Conservation (phyloP, 2,329 filamentous ascomycete genomes). For the Diaporthe caulivora region DNA sequence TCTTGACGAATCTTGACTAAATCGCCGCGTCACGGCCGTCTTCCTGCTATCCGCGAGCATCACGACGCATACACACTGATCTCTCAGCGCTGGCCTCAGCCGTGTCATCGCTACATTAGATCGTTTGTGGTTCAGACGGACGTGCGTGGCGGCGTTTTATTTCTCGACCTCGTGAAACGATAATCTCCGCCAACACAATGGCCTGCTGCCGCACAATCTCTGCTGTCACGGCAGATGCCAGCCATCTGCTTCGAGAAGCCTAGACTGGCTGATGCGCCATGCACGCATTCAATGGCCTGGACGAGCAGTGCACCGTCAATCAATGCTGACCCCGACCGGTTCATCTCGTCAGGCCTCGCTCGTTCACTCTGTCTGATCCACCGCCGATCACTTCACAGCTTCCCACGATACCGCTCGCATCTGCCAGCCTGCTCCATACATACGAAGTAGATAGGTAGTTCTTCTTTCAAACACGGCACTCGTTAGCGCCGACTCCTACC, state of each 20-base stretch:
- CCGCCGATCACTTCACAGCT: constrained; percentile 22
- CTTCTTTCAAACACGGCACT: constrained; percentile 28
- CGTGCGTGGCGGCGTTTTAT: constrained; percentile 22
- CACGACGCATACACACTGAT: constrained; percentile 12
- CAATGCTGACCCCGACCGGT: constrained; percentile 3
- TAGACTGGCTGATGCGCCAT: constrained; percentile 2
- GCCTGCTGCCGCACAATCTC: constrained; percentile 16
- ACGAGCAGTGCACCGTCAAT: not conserved
- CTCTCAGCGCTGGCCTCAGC: constrained; percentile 29
- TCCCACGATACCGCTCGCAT: constrained; percentile 10
- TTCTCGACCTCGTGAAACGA: constrained; percentile 27
- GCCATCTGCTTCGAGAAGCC: constrained; percentile 13
- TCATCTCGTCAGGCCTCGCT: constrained; percentile 23
- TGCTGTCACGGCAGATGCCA: constrained; percentile 19
- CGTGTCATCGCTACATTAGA: constrained; percentile 23
- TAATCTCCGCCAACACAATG: constrained; percentile 19
- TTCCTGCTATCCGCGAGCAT: not conserved
- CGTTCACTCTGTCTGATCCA: constrained; percentile 20
- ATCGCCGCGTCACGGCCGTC: not conserved
- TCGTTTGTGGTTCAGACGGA: constrained; percentile 7
- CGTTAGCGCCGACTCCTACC: constrained; percentile 26
- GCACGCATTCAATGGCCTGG: constrained; percentile 7
- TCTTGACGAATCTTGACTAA: constrained; percentile 21
- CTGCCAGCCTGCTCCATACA: not conserved
- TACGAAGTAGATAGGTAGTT: not conserved